Base-by-base conservation (phyloP, 164 flowering plant species). In the Nelumbo lutea region DNA sequence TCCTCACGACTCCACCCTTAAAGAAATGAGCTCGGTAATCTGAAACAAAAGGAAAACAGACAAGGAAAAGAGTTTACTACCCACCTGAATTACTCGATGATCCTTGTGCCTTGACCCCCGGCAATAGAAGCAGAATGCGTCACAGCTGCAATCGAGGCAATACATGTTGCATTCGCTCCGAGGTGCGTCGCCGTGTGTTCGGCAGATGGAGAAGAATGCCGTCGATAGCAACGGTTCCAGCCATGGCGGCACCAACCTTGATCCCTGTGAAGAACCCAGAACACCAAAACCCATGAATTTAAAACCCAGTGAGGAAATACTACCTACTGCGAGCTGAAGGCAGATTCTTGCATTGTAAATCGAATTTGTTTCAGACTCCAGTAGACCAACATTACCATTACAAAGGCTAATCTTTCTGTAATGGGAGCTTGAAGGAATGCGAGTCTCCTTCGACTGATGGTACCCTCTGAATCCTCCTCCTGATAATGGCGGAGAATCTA, bases 141-240 rank as follows among this genome's bases (percentile, higher is more conserved):
- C 85, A 39, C 61, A 78, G 55, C 72, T 74, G 74, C 98, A 94
- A 64, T 91, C 96, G 13, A 94, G 57, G 72, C 98, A 94, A 55
- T 66, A 94, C 95, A 94, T 87, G 66, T 94, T 94, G 75, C 96
- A 86, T 71, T 94, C 98, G 38, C 89, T 89, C 69, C 91, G 68
- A 0, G 96, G 83, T 2, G 91, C 83, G 61, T 85, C 93, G 3
- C 86, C 82, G 75, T 94, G 98, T 3, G 78, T 81, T 10, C 85
- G 79, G 80, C 98, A 94, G n/a, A 76, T 73, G 42, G 78, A 59
- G 86, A 94, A 94, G 74, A 91, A 94, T 1, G 78, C 27, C 0
- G 93, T 85, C 9, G 77, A 80, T 3, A 94, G 79, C 73, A 94
- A 65, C 45, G 83, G 83, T 70, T 94, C 96, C 3, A 94, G 82